Base-by-base conservation (phyloP, 73 alveolate genomes). In the Blepharisma stoltei region DNA sequence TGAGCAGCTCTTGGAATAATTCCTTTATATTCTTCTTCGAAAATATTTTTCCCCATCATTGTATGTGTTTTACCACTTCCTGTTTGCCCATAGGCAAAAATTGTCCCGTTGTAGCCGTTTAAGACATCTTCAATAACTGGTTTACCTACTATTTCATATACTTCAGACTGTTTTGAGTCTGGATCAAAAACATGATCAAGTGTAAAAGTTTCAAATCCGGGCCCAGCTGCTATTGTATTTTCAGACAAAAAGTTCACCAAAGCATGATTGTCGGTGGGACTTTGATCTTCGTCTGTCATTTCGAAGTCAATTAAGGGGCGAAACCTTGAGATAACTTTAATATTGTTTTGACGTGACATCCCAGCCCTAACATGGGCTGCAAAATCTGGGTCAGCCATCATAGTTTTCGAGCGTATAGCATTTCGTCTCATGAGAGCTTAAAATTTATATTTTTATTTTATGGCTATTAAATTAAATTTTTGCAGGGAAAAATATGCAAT, bases 51-150 rank as follows among this genome's bases (percentile, higher is more conserved):
- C 1, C 99, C 99, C 78, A 94, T 98, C 99, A 96, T 96, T 8
- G 99, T 94, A 81, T 86, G 89, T 18, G 99, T 92, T 77, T 96
- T 96, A 43, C 99, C 99, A 68, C 96, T 83, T 18, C 98, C 98
- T 18, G 99, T 96, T 85, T 96, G 89, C 20, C 99, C 99, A 83
- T 96, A 96, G 23, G 98, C 97, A 84, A 96, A 96, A 5, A 96
- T 90, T 5, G 99, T 96, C 5, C 98, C 97, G 83, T 94, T 96
- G 86, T 89, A 96, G 27, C 99, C 99, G 55, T 84, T 86, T 80
- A 96, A 81, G 52, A 94, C 93, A 55, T 85, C 86, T 52, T 81
- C 84, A 8, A 84, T 69, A 44, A 80, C 77, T 18, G 92, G 88
- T 37, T 67, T 81, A 5, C 83, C 92, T 6, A 73, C 88, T 18